A percentile compares a stretch with the other conserved stretches of the same genome.
Evolutionary conservation across 371 early-diverging fungal genomes (phyloP).

Genomic region (Parasitella parasitica): DNA sequence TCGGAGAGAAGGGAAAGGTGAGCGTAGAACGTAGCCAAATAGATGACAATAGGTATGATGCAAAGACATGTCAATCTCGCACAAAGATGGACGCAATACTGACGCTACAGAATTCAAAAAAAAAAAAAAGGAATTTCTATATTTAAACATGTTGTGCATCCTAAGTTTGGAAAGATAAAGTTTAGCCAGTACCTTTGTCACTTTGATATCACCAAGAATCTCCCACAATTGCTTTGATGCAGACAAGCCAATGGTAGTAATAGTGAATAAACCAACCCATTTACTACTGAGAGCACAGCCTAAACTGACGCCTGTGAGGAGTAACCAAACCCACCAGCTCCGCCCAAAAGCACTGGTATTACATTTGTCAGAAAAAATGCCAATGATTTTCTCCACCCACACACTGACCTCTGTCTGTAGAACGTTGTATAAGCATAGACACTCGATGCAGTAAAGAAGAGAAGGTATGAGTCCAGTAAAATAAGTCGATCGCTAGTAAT

Average conservation of each 20-base stretch:
- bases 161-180: too few relatives aligned
- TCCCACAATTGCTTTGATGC: conserved; percentile 89
- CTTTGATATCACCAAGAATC: conserved; percentile 68
- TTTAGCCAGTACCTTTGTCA: conserved; percentile 59
- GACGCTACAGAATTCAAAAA: conserved; percentile 33
- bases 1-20: conserved; percentile 79
- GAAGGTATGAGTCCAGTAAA: conserved; percentile 84
- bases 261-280: conserved; percentile 91
- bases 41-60: conserved; percentile 78
- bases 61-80: conserved; percentile 79
- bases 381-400: not conserved
- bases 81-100: conserved; percentile 62
- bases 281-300: conserved; percentile 76
- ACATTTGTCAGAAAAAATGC: not conserved
- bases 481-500: conserved; percentile 90
- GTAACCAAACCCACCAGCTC: conserved; percentile 75
- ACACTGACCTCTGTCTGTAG: conserved; percentile 48
- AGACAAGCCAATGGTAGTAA: conserved; percentile 84
- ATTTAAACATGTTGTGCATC: not conserved
- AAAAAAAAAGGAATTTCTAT: not conserved
- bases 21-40: conserved; percentile 79
- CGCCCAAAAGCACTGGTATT: conserved; percentile 62
- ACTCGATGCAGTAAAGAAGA: conserved; percentile 80
- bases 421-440: conserved; percentile 80
- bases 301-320: conserved; percentile 69